Percentiles rank a stretch among this genome's conserved stretches.
Evolutionary conservation across 495 filamentous ascomycete genomes (phyloP).

Genomic region (Parachaetomium inaequale): DNA sequence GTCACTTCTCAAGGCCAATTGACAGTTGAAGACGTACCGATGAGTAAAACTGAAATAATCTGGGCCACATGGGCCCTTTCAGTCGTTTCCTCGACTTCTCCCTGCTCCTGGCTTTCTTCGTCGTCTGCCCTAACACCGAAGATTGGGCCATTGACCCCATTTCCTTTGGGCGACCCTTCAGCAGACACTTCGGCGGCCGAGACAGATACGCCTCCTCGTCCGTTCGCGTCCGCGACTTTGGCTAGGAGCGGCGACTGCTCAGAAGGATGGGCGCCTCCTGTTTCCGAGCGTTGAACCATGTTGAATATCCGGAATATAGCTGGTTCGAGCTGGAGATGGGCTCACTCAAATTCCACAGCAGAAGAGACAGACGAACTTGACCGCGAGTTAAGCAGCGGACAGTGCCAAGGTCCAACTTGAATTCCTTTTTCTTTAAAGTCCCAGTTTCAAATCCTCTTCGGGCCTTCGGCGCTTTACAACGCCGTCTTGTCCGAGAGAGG

Average conservation of each 20-base stretch:
- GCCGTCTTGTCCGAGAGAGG: not conserved
- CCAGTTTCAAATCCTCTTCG: not conserved
- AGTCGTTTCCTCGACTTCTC: conserved; percentile 6
- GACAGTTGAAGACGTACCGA: conserved; percentile 20
- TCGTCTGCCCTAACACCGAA: conserved; percentile 15
- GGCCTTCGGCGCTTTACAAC: not conserved
- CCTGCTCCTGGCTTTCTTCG: conserved; percentile 16
- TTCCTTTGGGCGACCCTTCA: not conserved
- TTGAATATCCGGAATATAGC: not conserved
- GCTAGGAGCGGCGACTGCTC: conserved; percentile 18
- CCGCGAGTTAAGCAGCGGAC: too few species aligned
- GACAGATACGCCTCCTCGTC: not conserved
- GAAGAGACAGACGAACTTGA: too few species aligned
- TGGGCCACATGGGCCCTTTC: conserved; percentile 12
- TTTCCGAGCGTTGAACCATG: conserved; percentile 9
- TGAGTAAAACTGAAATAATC: conserved; percentile 32
- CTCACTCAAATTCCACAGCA: not conserved
- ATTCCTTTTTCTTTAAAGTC: not conserved
- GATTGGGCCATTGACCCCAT: not conserved
- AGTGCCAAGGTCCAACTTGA: not conserved
- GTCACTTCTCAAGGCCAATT: not conserved
- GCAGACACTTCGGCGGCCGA: conserved; percentile 9
- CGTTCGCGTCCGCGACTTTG: not conserved
- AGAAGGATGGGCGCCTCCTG: conserved; percentile 1
- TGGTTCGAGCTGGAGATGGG: not conserved